Conservation (phyloP, 768 basidiomycete genomes). For the Boletus huronensis region DNA sequence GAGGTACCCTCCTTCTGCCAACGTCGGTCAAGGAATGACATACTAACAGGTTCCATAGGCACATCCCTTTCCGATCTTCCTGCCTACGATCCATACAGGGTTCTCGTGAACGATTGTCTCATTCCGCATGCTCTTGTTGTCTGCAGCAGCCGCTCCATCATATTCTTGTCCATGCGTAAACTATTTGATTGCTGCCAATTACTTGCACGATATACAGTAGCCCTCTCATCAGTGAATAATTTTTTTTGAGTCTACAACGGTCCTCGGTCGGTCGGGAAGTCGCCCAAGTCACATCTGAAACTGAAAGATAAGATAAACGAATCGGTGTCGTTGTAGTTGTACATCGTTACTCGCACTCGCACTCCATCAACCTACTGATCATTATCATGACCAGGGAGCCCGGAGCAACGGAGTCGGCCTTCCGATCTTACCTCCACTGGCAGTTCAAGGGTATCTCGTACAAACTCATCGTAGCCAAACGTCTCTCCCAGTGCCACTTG, state of each 20-base stretch:
- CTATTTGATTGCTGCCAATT: not conserved
- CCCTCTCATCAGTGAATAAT: not conserved
- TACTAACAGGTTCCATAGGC: slow-evolving; percentile 38
- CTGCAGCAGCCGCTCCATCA: not conserved
- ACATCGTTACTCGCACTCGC: too few species aligned
- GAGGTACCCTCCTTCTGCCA: slow-evolving; percentile 49
- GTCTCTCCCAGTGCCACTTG: slow-evolving; percentile 82
- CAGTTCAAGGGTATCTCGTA: slow-evolving; percentile 96
- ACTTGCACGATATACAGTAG: not conserved
- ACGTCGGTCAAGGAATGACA: not conserved
- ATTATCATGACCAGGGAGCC: too few species aligned
- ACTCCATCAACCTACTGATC: too few species aligned
- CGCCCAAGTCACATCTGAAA: too few species aligned
- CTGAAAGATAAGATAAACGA: too few species aligned
- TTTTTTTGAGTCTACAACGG: not conserved
- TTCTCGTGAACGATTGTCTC: slow-evolving; percentile 38
- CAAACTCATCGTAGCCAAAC: slow-evolving; percentile 91
- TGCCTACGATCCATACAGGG: slow-evolving; percentile 44
- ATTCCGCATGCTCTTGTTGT: not conserved
- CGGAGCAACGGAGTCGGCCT: slow-evolving; percentile 50
- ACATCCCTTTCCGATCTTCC: slow-evolving; percentile 70
- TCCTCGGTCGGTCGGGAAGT: not conserved
- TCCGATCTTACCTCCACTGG: slow-evolving; percentile 88
- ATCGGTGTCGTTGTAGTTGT: too few species aligned
- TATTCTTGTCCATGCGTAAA: not conserved